Evolutionary conservation across 345 rosid species (phyloP).

Genomic region (Psidium friedrichsthalianum): DNA sequence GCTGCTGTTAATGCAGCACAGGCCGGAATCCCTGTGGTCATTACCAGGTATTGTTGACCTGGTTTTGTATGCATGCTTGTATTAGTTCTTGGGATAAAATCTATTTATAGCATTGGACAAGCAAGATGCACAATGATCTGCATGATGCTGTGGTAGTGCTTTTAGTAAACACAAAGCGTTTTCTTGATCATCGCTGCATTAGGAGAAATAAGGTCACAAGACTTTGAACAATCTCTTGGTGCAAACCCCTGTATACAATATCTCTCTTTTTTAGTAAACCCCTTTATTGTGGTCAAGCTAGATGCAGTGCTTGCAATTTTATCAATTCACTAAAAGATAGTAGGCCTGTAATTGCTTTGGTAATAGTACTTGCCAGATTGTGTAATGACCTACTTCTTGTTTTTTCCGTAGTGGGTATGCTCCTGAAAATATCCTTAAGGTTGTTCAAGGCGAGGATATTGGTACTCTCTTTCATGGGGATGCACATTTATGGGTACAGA

Average conservation of each 20-base stretch:
- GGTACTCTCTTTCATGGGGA: slow-evolving; percentile 95
- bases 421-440: slow-evolving; percentile 59
- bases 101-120: not conserved
- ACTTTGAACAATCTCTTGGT: too few relatives aligned
- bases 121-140: not conserved
- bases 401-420: slow-evolving; percentile 63
- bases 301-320: not conserved
- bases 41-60: slow-evolving; percentile 53
- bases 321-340: not conserved
- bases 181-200: too few relatives aligned
- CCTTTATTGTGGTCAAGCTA: not conserved
- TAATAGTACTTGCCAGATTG: not conserved
- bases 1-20: slow-evolving; percentile 91
- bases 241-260: too few relatives aligned
- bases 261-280: not conserved
- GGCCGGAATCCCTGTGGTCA: slow-evolving; percentile 91
- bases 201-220: too few relatives aligned
- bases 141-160: not conserved
- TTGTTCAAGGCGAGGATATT: slow-evolving; percentile 73
- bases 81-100: not conserved
- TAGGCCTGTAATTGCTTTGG: not conserved
- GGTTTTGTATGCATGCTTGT: not conserved
- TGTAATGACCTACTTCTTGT: not conserved
- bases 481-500: slow-evolving; percentile 61
- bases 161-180: not conserved